These are phyloP conservation scores for Kurtzmaniella quercitrusa DNA, from an alignment of 1,139 yeast species.

Conservation along the genomic window DNA sequence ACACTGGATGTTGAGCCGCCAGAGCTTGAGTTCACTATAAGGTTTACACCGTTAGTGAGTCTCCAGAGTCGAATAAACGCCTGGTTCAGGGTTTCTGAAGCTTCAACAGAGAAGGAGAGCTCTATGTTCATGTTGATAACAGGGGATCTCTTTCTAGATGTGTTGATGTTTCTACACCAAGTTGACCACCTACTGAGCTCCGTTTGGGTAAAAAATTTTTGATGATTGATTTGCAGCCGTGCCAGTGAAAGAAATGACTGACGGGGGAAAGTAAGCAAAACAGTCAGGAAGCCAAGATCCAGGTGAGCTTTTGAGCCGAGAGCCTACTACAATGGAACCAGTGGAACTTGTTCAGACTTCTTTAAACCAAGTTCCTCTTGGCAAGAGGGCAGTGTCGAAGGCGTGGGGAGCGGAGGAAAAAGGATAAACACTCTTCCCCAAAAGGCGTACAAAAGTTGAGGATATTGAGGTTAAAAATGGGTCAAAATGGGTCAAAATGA, in stretches of 20 bases:
- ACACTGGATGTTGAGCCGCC: constrained; percentile 8
- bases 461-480: neutral
- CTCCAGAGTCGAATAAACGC: constrained; percentile 18
- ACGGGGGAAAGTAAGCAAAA: too few relatives aligned
- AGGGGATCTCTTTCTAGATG: too few relatives aligned
- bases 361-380: neutral
- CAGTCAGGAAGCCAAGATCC: too few relatives aligned
- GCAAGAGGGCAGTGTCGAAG: neutral
- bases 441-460: neutral
- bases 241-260: neutral
- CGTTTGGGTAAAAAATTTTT: too few relatives aligned
- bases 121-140: neutral
- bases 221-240: constrained; percentile 1
- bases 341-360: too few relatives aligned
- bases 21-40: constrained; percentile 3
- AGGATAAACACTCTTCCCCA: neutral
- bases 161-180: too few relatives aligned
- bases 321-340: too few relatives aligned
- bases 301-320: too few relatives aligned
- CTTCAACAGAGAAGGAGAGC: neutral
- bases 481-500: too few relatives aligned
- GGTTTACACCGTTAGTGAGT: constrained; percentile 12
- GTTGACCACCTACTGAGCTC: too few relatives aligned
- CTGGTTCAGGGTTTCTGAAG: constrained; percentile 5
- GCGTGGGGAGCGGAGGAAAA: neutral